These are phyloP conservation scores for Verbena officinalis DNA, from an alignment of 257 asterid species.

Conservation along the genomic window DNA sequence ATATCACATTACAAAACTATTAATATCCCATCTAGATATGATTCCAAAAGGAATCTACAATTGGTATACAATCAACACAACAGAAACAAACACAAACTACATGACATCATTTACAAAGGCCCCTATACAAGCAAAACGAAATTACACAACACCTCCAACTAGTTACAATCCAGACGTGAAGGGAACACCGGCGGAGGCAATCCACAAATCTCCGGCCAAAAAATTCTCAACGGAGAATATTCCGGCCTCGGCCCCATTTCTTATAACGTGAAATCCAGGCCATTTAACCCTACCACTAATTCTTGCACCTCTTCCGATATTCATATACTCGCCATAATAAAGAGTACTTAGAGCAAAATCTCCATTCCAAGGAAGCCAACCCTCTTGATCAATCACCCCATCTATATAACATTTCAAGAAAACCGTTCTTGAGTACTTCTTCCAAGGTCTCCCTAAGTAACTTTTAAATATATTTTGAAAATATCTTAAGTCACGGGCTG, in stretches of 20 bases:
- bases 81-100: too few species aligned
- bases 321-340: slow-evolving; percentile 47
- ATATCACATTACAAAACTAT: too few species aligned
- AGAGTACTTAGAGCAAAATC: slow-evolving; percentile 35
- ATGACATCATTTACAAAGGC: too few species aligned
- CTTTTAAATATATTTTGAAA: slow-evolving; percentile 22
- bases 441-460: slow-evolving; percentile 56
- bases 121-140: too few species aligned
- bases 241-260: slow-evolving; percentile 27
- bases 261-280: slow-evolving; percentile 40
- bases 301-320: slow-evolving; percentile 40
- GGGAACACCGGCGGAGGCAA: slow-evolving; percentile 46
- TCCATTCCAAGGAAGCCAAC: slow-evolving; percentile 52
- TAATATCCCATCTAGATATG: too few species aligned
- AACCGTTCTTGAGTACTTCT: slow-evolving; percentile 39
- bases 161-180: slow-evolving; percentile 41
- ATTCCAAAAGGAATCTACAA: too few species aligned
- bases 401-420: slow-evolving; percentile 33
- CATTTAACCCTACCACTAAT: slow-evolving; percentile 42
- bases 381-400: slow-evolving; percentile 34
- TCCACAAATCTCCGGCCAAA: slow-evolving; percentile 47
- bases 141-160: not conserved
- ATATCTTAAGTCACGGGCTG: slow-evolving; percentile 28
- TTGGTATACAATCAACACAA: too few species aligned
- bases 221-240: slow-evolving; percentile 41